These are phyloP conservation scores for Gynandropsis gynandra DNA, from an alignment of 345 rosid genomes.

Conservation along the genomic window DNA sequence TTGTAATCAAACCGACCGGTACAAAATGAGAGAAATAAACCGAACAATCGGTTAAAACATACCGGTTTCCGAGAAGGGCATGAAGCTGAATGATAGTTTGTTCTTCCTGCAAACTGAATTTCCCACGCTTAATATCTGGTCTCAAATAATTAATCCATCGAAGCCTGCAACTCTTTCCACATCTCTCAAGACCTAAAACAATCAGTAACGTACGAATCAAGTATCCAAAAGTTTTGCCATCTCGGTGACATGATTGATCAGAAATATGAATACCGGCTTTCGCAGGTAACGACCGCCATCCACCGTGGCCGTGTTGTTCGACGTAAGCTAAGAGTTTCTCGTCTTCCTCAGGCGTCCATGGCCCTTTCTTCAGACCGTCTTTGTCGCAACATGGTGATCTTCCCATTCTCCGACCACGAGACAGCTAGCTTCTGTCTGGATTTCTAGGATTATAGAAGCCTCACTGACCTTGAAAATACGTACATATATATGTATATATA, in stretches of 20 bases:
- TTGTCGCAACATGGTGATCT: constrained; percentile 26
- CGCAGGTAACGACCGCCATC: constrained; percentile 33
- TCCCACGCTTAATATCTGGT: not conserved
- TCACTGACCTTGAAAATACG: too few relatives aligned
- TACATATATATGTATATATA: too few relatives aligned
- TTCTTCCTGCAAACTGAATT: not conserved
- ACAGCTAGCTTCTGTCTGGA: too few relatives aligned
- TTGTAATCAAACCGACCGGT: too few relatives aligned
- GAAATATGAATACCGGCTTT: constrained; percentile 28
- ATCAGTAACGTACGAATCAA: not conserved
- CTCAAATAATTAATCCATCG: not conserved
- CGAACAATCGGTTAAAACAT: not conserved
- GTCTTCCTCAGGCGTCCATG: constrained; percentile 31
- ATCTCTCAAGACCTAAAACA: not conserved
- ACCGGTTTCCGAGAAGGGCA: not conserved
- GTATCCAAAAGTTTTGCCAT: not conserved
- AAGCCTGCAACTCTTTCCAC: not conserved
- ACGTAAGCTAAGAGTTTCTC: constrained; percentile 36
- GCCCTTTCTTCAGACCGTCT: constrained; percentile 29
- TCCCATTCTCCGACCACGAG: constrained; percentile 7
- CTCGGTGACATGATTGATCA: not conserved
- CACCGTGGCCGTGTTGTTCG: constrained; percentile 36
- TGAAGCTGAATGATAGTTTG: not conserved
- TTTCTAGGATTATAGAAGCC: too few relatives aligned
- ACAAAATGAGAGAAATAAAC: not conserved